Evolutionary conservation across 176 grass and related monocot species (phyloP), one percentile per base, ranked within the genome.

Genomic region (Canna indica): DNA sequence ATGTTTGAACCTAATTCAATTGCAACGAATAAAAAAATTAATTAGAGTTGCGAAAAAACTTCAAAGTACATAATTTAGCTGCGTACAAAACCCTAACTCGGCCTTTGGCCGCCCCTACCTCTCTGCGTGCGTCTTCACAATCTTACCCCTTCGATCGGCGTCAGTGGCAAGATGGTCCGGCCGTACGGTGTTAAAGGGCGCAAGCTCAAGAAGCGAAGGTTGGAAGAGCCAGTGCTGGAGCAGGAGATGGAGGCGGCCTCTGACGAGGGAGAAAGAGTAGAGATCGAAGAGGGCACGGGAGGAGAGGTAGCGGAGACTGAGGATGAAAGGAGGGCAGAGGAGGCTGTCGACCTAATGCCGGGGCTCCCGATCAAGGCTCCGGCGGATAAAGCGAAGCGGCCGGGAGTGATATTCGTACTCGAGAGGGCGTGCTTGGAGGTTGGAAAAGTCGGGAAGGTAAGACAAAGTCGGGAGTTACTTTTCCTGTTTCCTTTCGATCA

Each of bases 361-460:
- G 86, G 88, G 26, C 65, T 92, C 47, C 88, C 84, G 1, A 48
- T 92, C 5, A 46, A 86, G 29, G 77, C 84, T 1, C 42, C 77
- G 12, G 50, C 90, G 18, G 86, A 85, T 47, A 75, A 67, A 17
- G 32, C 58, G 59, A 92, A 83, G 78, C 42, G 46, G 76, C 78
- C 36, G 22, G 88, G 94, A 25, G 86, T 73, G 8, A 90, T 92
- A 48, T 97, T 92, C 71, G 84, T 97, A 35, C 94, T 97, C 10
- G 88, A 92, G 75, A 90, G 75, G 84, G 94, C 89, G 4, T 92
- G 85, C 59, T 76, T 97, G 59, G 94, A 97, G 64, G 89, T 97
- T 68, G 94, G 89, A 67, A 92, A 97, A 90, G 94, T 97, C 8
- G 94, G 94, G 32, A 97, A 97, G 94, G 89, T 92, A 79, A 44